Base-by-base conservation (phyloP, 2,329 filamentous ascomycete species). In the Microdochium nivale region DNA sequence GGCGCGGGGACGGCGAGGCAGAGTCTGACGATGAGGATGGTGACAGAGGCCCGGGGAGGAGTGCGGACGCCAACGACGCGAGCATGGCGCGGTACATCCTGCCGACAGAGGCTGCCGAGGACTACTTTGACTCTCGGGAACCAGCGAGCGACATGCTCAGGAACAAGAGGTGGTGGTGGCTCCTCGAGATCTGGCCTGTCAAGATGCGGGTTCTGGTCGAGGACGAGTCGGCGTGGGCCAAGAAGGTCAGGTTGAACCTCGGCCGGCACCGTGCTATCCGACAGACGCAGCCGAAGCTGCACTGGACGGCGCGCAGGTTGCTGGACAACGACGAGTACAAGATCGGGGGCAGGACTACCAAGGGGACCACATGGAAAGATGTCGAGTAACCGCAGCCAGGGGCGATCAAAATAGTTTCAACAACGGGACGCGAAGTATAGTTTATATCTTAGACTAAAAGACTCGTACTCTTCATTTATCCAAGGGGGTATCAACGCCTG, bases 121-220 rank as follows among this genome's bases (percentile, higher is more conserved):
- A 73, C 51, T 67, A 68, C 54, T 73, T 74, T 48, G 71, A 74
- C 52, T 60, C 65, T 3, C 52, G 70, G n/a, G 58, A 65, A n/a
- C 59, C 61, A 0, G 61, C 72, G 47, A 72, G 72, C 47, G 71
- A 74, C 49, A 66, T 69, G 54, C 60, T 74, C 2, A 59, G 53
- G 1, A 49, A 64, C 11, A 65, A 65, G 1, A 70, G 66, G 48
- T 56, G 57, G 3, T 74, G 71, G 71, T 74, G 71, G 71, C 54
- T 72, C 3, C 59, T 73, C 1, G 71, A 74, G 54, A 53, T 70
- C 19, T 72, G 67, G 68, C 71, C 71, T 0, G 62, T 73, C 9
- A 70, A 73, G 51, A 61, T 73, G 2, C 56, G 63, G 1, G 50
- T 71, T 2, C 62, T 67, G 55, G 58, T 59, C 9, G 57, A 61